Evolutionary conservation across 2,329 filamentous ascomycete species (phyloP), one percentile per base, ranked within the genome.

Genomic region (Xylariaceae sp.): DNA sequence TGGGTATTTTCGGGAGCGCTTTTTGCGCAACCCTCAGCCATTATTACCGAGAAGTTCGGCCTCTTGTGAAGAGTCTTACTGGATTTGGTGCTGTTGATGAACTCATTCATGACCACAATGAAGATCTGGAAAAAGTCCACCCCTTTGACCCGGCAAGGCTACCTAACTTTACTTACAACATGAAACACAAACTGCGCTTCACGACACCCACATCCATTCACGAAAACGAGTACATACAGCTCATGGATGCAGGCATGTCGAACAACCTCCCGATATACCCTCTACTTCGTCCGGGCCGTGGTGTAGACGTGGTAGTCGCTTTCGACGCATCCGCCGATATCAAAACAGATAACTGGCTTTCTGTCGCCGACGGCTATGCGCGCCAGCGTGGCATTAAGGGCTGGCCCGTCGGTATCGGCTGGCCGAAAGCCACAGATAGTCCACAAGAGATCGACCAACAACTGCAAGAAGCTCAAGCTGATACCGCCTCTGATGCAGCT

Each of bases 211-310:
- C 83, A 24, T 89, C 80, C 43, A 79, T 95, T 30, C 82, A 87
- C 54, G 71, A 79, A 15, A 75, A 74, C 12, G 73, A 83, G 34
- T 85, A 95, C 60, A 73, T 91, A 15, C 83, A 87, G 50, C 74
- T 91, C 13, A 97, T 96, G 90, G 93, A 98, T 63, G 90, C 93
- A 2, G 93, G 93, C 38, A 98, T 98, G 93, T 94, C 87, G 50
- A 97, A 98, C 62, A 98, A 98, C 58, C 73, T 98, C 8, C 93
- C 93, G 2, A 90, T 97, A 32, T 98, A 98, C 61, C 93, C 93
- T 0, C 76, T 97, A 3, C 80, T 98, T 15, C 82, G 93, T 9
- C 89, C 89, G 0, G 91, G 90, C 2, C 79, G 93, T 28, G 78
- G 95, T 42, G 84, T 98, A 4, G 93, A 98, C 54, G 76, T 98